These are phyloP conservation scores for Scutellaria minor DNA, from an alignment of 257 asterid genomes.

Conservation along the genomic window DNA sequence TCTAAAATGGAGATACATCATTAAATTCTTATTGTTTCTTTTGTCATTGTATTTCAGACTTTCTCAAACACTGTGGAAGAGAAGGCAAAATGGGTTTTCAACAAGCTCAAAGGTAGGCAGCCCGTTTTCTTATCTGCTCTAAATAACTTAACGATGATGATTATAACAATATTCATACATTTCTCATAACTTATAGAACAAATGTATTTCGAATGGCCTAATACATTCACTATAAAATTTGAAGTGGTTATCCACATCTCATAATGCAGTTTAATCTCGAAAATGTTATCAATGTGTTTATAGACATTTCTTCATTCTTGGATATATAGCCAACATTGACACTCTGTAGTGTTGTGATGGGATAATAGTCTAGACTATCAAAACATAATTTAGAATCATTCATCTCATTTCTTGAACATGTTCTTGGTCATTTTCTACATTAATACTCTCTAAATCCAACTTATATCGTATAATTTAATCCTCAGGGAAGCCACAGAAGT, in stretches of 20 bases:
- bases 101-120: conserved; percentile 85
- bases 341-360: not conserved
- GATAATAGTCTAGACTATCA: not conserved
- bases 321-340: not conserved
- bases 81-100: conserved; percentile 97
- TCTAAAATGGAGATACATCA: conserved; percentile 9
- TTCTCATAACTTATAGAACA: not conserved
- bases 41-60: conserved; percentile 51
- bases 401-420: not conserved
- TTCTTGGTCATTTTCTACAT: not conserved
- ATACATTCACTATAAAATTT: not conserved
- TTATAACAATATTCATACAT: not conserved
- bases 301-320: not conserved
- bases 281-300: not conserved
- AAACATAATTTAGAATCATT: not conserved
- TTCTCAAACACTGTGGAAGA: conserved; percentile 86
- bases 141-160: not conserved
- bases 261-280: not conserved
- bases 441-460: too few relatives aligned
- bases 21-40: not conserved
- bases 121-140: not conserved
- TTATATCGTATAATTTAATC: too few relatives aligned
- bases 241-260: not conserved
- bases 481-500: conserved; percentile 75
- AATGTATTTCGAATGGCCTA: not conserved